Evolutionary conservation across 1,284 basidiomycete genomes (phyloP), one percentile per base, ranked within the genome.

Genomic region (Ustilago hordei): DNA sequence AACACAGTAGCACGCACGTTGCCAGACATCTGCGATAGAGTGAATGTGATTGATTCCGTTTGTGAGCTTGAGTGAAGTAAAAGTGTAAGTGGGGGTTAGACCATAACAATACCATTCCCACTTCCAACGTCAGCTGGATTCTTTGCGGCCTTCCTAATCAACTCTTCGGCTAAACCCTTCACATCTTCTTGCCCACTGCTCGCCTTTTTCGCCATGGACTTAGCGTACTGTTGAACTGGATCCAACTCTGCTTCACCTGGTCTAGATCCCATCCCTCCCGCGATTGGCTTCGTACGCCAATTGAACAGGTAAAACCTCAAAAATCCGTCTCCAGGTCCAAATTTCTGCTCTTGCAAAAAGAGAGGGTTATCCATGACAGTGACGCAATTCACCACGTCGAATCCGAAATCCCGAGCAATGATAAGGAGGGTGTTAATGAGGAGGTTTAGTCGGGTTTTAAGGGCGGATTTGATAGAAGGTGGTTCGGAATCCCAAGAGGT

Each of bases 381-480:
- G 69, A 99, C 87, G 1, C 93, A 94, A 87, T 99, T 99, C 87
- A 99, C 91, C 9, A 99, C 97, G 86, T 99, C 97, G 83, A 99
- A 98, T 55, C 91, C 90, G 54, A 92, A 91, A 55, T 87, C 89
- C 75, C 92, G 90, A 0, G 95, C 95, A 55, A 95, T 87, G 75
- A 93, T 88, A 64, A 98, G 86, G 2, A 93, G 90, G 85, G 96
- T 95, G 13, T 89, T 88, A 38, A 95, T 89, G 61, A 99, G 88
- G 7, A 89, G 89, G 64, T 90, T 88, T 69, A 99, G 87, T 34
- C 95, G 90, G 68, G 89, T 88, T 85, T 92, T 92, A 60, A 98
- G 86, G 32, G 86, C 87, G 15, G 88, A 89, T 64, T 91, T 90
- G 34, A 90, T 88, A 66, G 92, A 91, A 23, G 89, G 88, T 4